Percentiles rank a stretch among this genome's conserved stretches.
phyloP scores from a whole-genome alignment of 768 basidiomycete species.

The Mrakia gelida region DNA sequence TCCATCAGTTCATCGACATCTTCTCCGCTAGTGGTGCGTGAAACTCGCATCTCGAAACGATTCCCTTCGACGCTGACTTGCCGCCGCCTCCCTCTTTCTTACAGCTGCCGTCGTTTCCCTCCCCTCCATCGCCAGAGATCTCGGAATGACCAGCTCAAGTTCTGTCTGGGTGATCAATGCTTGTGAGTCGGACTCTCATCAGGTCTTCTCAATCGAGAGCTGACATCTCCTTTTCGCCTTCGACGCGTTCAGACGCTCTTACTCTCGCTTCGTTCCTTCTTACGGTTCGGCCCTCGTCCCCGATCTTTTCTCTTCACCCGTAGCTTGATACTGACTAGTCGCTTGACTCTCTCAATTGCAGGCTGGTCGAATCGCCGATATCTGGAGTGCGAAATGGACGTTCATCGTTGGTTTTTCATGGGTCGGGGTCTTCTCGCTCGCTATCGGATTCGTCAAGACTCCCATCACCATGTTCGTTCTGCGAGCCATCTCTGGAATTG shows the following conservation, averaged over 20 bases:
- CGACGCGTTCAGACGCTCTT: conserved; percentile 30
- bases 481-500: conserved; percentile 53
- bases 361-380: conserved; percentile 40
- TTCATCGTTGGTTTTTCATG: conserved; percentile 50
- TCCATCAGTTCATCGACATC: too few relatives aligned
- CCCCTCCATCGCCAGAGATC: background rate
- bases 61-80: too few relatives aligned
- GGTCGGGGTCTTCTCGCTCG: conserved; percentile 52
- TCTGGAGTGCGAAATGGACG: conserved; percentile 39
- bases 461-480: conserved; percentile 53
- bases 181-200: background rate
- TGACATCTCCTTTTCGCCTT: too few relatives aligned
- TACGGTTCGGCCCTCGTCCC: too few relatives aligned
- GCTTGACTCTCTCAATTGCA: too few relatives aligned
- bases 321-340: too few relatives aligned
- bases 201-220: too few relatives aligned
- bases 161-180: conserved; percentile 28
- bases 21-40: too few relatives aligned
- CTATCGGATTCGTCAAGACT: conserved; percentile 50
- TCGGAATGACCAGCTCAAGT: background rate
- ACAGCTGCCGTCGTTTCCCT: background rate
- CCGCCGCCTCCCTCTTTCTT: too few relatives aligned
- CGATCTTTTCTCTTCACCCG: too few relatives aligned
- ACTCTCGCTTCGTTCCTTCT: conserved; percentile 32
- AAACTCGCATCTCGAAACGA: too few relatives aligned